Percentiles rank a stretch among this genome's conserved stretches.
Conservation (phyloP, 352 stramenopile genomes). For the Phytophthora cryptogea region DNA sequence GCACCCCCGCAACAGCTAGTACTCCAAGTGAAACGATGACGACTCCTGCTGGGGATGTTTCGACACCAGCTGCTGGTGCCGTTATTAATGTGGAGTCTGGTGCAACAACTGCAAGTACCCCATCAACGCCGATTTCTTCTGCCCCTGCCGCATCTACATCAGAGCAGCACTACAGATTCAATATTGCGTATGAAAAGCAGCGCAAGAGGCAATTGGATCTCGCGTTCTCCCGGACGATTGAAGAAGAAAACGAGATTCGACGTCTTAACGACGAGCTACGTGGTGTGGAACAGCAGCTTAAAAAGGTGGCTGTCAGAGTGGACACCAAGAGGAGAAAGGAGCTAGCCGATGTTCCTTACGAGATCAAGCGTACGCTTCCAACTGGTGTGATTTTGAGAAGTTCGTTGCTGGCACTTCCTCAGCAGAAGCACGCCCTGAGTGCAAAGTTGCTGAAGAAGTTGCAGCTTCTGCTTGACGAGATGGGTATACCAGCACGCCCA, state of each 20-base stretch:
- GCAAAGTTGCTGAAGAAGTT: constrained; percentile 73
- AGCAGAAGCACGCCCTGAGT: constrained; percentile 58
- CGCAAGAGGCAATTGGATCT: constrained; percentile 72
- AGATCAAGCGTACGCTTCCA: constrained; percentile 56
- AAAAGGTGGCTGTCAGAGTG: constrained; percentile 62
- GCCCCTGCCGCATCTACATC: constrained; percentile 11
- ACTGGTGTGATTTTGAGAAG: constrained; percentile 65
- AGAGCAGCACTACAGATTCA: constrained; percentile 54
- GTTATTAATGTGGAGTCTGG: constrained; percentile 7
- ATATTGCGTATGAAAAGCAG: constrained; percentile 73
- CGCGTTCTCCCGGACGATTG: constrained; percentile 59
- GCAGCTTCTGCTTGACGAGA: constrained; percentile 65
- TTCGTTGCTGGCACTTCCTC: constrained; percentile 51
- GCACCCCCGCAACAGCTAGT: neutral
- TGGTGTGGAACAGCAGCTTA: constrained; percentile 66
- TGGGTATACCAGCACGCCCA: constrained; percentile 63
- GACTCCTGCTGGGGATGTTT: constrained; percentile 1
- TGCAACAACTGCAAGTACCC: constrained; percentile 6
- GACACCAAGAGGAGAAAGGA: constrained; percentile 81
- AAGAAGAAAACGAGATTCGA: constrained; percentile 70
- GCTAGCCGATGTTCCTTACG: constrained; percentile 59
- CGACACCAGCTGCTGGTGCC: constrained; percentile 10
- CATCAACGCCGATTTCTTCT: constrained; percentile 13
- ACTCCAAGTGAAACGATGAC: constrained; percentile 6
- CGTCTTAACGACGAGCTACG: constrained; percentile 61